phyloP scores from a whole-genome alignment of 345 rosid species.

The Lumnitzera littorea region DNA sequence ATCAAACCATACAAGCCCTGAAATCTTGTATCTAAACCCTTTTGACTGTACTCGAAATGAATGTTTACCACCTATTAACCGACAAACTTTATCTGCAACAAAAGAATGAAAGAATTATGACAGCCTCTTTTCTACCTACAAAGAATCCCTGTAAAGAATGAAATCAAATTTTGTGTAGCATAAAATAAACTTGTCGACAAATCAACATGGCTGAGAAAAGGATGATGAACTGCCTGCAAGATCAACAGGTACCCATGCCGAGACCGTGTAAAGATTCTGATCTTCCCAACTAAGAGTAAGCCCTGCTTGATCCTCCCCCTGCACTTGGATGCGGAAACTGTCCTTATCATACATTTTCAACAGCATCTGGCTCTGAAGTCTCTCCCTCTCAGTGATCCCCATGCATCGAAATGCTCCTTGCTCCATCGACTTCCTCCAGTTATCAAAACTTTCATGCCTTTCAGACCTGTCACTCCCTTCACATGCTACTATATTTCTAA shows the following conservation, averaged over 20 bases:
- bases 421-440: constrained; percentile 79
- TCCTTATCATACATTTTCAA: constrained; percentile 65
- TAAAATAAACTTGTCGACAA: constrained; percentile 17
- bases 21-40: constrained; percentile 15
- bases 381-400: constrained; percentile 64
- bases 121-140: constrained; percentile 38
- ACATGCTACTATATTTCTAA: constrained; percentile 73
- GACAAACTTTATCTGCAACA: constrained; percentile 34
- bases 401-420: constrained; percentile 58
- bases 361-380: constrained; percentile 78
- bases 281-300: constrained; percentile 72
- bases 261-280: constrained; percentile 81
- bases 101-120: constrained; percentile 38
- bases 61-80: constrained; percentile 6
- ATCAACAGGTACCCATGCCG: constrained; percentile 69
- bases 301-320: constrained; percentile 38
- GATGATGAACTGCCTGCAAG: constrained; percentile 60
- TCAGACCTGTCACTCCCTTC: constrained; percentile 86
- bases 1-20: constrained; percentile 11
- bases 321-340: constrained; percentile 34
- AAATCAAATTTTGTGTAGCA: constrained; percentile 14
- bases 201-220: constrained; percentile 47
- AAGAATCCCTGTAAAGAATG: constrained; percentile 32
- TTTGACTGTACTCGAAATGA: constrained; percentile 16
- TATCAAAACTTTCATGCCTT: constrained; percentile 61